Evolutionary conservation across 2,329 filamentous ascomycete genomes (phyloP).

Genomic region (Aspergillus sp.): DNA sequence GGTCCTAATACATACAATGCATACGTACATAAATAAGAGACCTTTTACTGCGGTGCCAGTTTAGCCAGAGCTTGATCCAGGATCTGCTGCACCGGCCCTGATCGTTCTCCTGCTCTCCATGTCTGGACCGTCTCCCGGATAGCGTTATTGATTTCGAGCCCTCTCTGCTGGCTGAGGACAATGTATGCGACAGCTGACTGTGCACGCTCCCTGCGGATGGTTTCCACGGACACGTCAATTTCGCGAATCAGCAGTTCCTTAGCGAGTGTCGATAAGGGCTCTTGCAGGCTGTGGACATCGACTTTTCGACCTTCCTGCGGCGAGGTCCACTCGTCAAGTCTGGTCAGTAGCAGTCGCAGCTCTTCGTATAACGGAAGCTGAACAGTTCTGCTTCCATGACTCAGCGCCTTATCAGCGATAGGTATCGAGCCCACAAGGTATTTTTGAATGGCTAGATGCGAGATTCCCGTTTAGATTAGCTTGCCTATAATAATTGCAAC

Average conservation of each 20-base stretch:
- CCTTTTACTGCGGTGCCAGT: background rate
- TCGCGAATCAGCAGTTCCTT: slow-evolving; percentile 24
- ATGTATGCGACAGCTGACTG: slow-evolving; percentile 28
- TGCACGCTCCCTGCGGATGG: slow-evolving; percentile 31
- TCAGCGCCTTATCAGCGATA: slow-evolving; percentile 22
- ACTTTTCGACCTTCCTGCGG: slow-evolving; percentile 4
- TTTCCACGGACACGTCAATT: slow-evolving; percentile 28
- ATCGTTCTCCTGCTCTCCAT: slow-evolving; percentile 36
- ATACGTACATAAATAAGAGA: background rate
- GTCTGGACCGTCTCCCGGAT: slow-evolving; percentile 17
- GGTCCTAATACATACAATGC: no score
- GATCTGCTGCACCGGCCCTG: slow-evolving; percentile 26
- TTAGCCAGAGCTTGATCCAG: slow-evolving; percentile 25
- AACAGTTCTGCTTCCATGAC: slow-evolving; percentile 26
- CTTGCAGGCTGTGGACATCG: slow-evolving; percentile 18
- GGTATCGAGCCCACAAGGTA: slow-evolving; percentile 23
- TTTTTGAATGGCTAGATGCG: slow-evolving; percentile 20
- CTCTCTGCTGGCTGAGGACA: slow-evolving; percentile 16
- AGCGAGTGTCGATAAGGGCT: slow-evolving; percentile 20
- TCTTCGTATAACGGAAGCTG: slow-evolving; percentile 29
- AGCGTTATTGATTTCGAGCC: slow-evolving; percentile 11
- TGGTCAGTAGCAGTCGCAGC: slow-evolving; percentile 25
- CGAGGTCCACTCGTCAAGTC: slow-evolving; percentile 20
- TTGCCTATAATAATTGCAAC: slow-evolving; percentile 14
- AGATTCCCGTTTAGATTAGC: background rate